These are phyloP conservation scores for Xylariaceae sp. DNA, from an alignment of 2,329 filamentous ascomycete genomes.

Conservation along the genomic window DNA sequence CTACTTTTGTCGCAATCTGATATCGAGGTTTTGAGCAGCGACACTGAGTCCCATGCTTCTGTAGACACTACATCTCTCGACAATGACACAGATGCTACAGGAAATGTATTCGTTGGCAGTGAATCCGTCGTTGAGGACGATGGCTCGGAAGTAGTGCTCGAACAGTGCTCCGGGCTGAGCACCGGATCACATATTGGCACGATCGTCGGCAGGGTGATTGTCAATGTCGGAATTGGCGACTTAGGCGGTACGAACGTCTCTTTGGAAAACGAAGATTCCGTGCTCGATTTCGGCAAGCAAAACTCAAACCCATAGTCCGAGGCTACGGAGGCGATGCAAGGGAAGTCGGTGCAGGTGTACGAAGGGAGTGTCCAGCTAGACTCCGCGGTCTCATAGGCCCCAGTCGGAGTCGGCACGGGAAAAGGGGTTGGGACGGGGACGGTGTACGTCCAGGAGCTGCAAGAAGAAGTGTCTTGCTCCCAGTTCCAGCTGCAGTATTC, in stretches of 20 bases:
- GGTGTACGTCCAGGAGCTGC: conserved; percentile 7
- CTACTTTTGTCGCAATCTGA: conserved; percentile 8
- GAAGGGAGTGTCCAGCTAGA: background rate
- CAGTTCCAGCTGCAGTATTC: conserved; percentile 16
- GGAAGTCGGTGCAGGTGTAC: conserved; percentile 11
- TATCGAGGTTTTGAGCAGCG: conserved; percentile 1
- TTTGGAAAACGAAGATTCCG: background rate
- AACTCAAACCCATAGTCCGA: conserved; percentile 11
- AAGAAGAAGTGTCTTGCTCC: conserved; percentile 3
- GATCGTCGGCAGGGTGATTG: background rate
- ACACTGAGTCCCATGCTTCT: background rate
- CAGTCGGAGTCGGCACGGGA: conserved; percentile 3
- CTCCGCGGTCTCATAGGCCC: conserved; percentile 12
- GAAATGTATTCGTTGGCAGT: background rate
- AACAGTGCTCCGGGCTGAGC: conserved; percentile 5
- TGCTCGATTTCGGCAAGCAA: conserved; percentile 1
- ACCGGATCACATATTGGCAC: conserved; percentile 6
- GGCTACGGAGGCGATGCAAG: conserved; percentile 16
- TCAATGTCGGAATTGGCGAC: background rate
- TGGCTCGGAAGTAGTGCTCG: background rate
- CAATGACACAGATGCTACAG: background rate
- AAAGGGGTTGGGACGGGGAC: conserved; percentile 1
- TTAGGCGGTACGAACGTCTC: background rate
- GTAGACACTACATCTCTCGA: background rate
- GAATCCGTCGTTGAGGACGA: background rate